Evolutionary conservation across 805 yeast species (phyloP), one percentile per base, ranked within the genome.

Genomic region (Saturnispora hagleri): DNA sequence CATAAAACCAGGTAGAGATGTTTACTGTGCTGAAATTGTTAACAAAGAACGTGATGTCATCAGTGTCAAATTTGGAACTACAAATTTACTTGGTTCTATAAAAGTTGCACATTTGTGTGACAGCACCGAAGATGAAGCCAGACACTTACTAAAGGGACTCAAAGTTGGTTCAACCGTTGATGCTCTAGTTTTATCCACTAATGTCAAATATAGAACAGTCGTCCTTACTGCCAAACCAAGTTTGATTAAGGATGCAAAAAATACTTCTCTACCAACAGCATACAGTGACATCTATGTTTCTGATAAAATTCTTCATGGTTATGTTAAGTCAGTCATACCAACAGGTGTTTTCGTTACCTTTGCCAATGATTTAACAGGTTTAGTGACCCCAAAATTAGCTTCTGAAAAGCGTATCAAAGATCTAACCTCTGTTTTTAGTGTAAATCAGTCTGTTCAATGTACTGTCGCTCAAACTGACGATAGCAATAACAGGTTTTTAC

Each of bases 301-400:
- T 9, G 69, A 70, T 43, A 69, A 70, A 24, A 60, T 71, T 28
- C 67, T 87, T 49, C 75, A 78, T 52, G 99, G 98, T 43, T 90
- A 74, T 64, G 80, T 91, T 40, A 84, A 81, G 58, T 82, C 89
- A 18, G 79, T 84, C 18, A 86, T 95, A n/a, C 76, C 75, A 44
- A 75, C 76, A 63, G 98, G 98, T 57, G 72, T 89, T 12, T 91
- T 91, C 64, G 85, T 91, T 53, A 78, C 84, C 0, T 91, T 91
- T 67, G 88, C 83, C 52, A 84, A 86, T 56, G 79, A 77, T 50
- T 77, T 91, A 56, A 86, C 88, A 33, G 98, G 97, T 49, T 74
- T 91, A 57, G 85, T 89, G 4, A 76, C 87, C 55, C 86, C 90
- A 51, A 81, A 83, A 62, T 81, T 83, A 59, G 86, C 86, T 22